A percentile compares a stretch with the other conserved stretches of the same genome.
These are phyloP conservation scores for Chenopodium berlandieri DNA, from an alignment of 148 eudicot species.

Conservation along the genomic window DNA sequence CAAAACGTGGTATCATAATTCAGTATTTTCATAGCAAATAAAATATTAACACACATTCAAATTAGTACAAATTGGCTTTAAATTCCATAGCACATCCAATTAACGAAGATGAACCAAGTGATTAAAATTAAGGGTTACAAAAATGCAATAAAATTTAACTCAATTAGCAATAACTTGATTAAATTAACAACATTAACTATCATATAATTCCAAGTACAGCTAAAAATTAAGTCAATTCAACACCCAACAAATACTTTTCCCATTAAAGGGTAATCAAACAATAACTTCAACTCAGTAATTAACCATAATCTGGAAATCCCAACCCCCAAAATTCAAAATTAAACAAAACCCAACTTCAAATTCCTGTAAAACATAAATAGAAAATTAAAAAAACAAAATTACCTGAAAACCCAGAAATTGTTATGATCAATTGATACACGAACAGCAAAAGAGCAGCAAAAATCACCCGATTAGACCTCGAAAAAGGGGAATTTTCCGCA, in stretches of 20 bases:
- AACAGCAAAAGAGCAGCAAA: too few species aligned
- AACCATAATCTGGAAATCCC: too few species aligned
- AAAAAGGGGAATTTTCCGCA: too few species aligned
- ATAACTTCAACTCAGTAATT: neutral
- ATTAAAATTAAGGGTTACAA: neutral
- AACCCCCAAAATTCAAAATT: too few species aligned
- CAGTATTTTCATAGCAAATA: neutral
- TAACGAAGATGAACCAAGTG: neutral
- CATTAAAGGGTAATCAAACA: conserved; percentile 9
- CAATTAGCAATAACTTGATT: neutral
- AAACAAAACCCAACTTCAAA: too few species aligned
- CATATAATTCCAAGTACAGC: neutral
- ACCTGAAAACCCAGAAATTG: too few species aligned
- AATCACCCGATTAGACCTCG: too few species aligned
- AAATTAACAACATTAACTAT: conserved; percentile 13
- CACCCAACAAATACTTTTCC: neutral
- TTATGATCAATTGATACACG: too few species aligned
- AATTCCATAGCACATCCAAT: neutral
- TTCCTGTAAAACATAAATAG: too few species aligned
- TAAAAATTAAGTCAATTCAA: conserved; percentile 7
- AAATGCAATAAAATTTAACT: neutral
- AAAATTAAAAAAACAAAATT: too few species aligned
- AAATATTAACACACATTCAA: neutral
- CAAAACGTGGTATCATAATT: neutral
- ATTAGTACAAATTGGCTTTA: neutral